These are phyloP conservation scores for Bonia amplexicaulis DNA, from an alignment of 176 grass and related monocot genomes.

Conservation along the genomic window DNA sequence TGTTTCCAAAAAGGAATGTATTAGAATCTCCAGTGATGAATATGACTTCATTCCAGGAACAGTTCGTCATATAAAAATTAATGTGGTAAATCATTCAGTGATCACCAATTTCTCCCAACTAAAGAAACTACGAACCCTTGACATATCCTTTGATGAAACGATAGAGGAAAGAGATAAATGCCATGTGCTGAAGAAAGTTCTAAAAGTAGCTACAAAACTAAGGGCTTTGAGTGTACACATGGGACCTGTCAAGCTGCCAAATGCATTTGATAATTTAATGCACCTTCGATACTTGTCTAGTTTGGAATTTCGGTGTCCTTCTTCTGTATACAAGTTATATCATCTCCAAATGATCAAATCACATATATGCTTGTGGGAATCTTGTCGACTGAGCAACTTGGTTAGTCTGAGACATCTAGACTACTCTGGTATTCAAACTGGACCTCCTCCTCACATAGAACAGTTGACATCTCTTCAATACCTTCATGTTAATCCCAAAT, in stretches of 20 bases:
- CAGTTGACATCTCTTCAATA: conserved; percentile 15
- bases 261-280: conserved; percentile 21
- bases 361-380: background rate
- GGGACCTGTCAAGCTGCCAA: conserved; percentile 1
- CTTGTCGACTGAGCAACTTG: conserved; percentile 21
- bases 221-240: background rate
- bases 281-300: conserved; percentile 37
- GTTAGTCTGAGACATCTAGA: conserved; percentile 20
- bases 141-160: conserved; percentile 12
- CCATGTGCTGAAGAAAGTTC: background rate
- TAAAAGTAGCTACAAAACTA: conserved; percentile 17
- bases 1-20: background rate
- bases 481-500: background rate
- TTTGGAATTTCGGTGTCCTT: conserved; percentile 5
- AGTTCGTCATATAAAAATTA: background rate
- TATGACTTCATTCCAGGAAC: background rate
- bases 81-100: background rate
- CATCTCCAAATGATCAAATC: conserved; percentile 17
- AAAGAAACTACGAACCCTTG: background rate
- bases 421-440: background rate
- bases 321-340: conserved; percentile 26
- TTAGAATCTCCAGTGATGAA: background rate
- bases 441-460: background rate
- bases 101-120: background rate
- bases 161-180: background rate